Conservation (phyloP, 768 basidiomycete species). For the Solioccasus polychromus region DNA sequence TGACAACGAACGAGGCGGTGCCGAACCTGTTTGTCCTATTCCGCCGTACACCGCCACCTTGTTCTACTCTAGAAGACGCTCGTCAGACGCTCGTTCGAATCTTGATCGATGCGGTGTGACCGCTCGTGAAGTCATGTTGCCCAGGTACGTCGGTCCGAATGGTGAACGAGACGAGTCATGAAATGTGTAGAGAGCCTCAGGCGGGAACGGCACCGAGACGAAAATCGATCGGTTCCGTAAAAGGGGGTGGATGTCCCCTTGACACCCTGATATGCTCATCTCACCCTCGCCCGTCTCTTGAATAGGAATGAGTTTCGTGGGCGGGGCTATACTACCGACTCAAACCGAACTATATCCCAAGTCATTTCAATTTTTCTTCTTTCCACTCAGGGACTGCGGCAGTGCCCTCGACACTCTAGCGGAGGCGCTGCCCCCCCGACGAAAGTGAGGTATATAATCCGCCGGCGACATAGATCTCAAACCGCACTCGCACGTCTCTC, state of each 20-base stretch:
- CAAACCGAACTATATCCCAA: constrained; percentile 18
- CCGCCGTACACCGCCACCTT: constrained; percentile 3
- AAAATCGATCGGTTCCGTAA: constrained; percentile 9
- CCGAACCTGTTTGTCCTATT: neutral
- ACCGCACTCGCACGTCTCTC: constrained; percentile 4
- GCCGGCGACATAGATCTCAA: neutral
- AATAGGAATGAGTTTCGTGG: constrained; percentile 22
- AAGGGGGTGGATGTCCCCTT: constrained; percentile 1
- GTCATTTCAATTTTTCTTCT: constrained; percentile 11
- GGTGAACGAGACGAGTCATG: too few relatives aligned
- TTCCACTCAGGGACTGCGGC: constrained; percentile 21
- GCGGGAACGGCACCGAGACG: neutral
- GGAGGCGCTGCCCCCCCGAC: constrained; percentile 30
- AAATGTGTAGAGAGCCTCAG: too few relatives aligned
- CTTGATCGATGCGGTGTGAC: too few relatives aligned
- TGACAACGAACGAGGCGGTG: constrained; percentile 4
- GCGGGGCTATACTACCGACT: neutral
- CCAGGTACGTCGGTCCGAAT: neutral
- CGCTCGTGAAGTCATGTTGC: neutral
- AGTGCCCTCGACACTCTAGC: constrained; percentile 21
- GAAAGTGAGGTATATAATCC: constrained; percentile 16
- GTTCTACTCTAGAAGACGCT: neutral
- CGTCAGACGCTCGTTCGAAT: too few relatives aligned
- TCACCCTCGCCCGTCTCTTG: neutral
- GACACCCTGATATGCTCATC: constrained; percentile 15